These are phyloP conservation scores for Cercospora sp. DNA, from an alignment of 2,329 filamentous ascomycete genomes.

Conservation along the genomic window DNA sequence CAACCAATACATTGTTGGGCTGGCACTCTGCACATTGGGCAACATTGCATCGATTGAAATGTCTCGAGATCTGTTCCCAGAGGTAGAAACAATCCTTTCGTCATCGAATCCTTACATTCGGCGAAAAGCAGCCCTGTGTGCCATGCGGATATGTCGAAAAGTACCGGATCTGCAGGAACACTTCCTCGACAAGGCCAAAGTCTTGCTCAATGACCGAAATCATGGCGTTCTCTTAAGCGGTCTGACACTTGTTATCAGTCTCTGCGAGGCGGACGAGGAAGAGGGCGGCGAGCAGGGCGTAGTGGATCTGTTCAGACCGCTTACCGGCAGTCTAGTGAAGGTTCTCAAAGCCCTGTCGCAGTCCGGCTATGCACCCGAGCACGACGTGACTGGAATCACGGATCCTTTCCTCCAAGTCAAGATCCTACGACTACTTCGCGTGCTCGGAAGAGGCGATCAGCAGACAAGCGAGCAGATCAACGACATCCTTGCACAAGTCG, in stretches of 20 bases:
- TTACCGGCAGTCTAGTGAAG: constrained; percentile 82
- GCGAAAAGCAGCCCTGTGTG: constrained; percentile 95
- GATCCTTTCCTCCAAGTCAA: constrained; percentile 96
- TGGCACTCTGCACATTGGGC: constrained; percentile 91
- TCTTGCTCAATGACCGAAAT: constrained; percentile 86
- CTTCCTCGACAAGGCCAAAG: constrained; percentile 89
- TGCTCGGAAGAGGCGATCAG: constrained; percentile 81
- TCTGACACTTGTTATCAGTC: constrained; percentile 81
- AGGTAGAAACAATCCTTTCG: constrained; percentile 88
- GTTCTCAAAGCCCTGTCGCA: constrained; percentile 89
- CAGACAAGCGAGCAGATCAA: constrained; percentile 96
- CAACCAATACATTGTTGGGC: constrained; percentile 96
- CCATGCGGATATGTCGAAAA: constrained; percentile 98
- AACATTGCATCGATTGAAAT: constrained; percentile 99
- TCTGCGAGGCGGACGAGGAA: constrained; percentile 92
- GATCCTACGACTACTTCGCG: constrained; percentile 80
- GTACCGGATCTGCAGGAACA: constrained; percentile 97
- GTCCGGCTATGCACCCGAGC: constrained; percentile 94
- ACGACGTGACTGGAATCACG: constrained; percentile 96
- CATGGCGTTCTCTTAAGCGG: constrained; percentile 94
- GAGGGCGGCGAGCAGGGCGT: constrained; percentile 88
- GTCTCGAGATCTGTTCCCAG: constrained; percentile 93
- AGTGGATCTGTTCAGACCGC: constrained; percentile 84
- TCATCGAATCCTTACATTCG: constrained; percentile 98
- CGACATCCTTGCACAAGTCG: constrained; percentile 88